A percentile compares a stretch with the other conserved stretches of the same genome.
phyloP scores from a whole-genome alignment of 345 rosid genomes.

The Gossypium raimondii region DNA sequence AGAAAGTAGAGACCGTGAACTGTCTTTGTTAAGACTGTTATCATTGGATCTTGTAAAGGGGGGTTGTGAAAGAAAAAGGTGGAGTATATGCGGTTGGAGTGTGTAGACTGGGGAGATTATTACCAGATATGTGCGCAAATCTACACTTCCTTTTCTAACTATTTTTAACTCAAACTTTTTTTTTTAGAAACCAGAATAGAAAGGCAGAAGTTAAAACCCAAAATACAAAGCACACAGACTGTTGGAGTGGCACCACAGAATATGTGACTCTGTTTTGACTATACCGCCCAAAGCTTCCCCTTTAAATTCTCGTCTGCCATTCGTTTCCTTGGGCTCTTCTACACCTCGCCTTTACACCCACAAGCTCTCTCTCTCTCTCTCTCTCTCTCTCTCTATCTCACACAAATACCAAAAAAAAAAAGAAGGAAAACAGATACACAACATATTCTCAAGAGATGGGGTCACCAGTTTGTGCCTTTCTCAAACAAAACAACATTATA shows the following conservation, averaged over 20 bases:
- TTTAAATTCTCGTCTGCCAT: slow-evolving; percentile 62
- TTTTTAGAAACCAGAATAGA: too few relatives aligned
- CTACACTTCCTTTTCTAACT: slow-evolving; percentile 13
- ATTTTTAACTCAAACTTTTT: too few relatives aligned
- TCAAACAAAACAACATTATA: slow-evolving; percentile 37
- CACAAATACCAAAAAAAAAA: not conserved
- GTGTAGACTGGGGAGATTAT: slow-evolving; percentile 5
- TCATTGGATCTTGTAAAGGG: slow-evolving; percentile 2
- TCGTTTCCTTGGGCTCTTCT: slow-evolving; percentile 32
- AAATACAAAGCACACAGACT: too few relatives aligned
- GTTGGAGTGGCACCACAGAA: too few relatives aligned
- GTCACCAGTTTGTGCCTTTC: slow-evolving; percentile 35
- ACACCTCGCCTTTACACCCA: slow-evolving; percentile 31
- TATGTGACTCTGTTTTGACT: too few relatives aligned
- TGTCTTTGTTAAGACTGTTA: not conserved
- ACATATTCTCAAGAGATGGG: slow-evolving; percentile 43
- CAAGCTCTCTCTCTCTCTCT: slow-evolving; percentile 12
- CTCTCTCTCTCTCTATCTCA: slow-evolving; percentile 4
- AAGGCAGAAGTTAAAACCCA: too few relatives aligned
- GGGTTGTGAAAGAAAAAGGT: slow-evolving; percentile 9
- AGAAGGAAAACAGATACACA: not conserved
- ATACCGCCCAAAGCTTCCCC: slow-evolving; percentile 42
- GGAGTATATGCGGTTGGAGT: slow-evolving; percentile 12
- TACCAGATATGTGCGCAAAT: slow-evolving; percentile 13
- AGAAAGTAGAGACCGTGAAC: not conserved